These are phyloP conservation scores for Populus euphratica DNA, from an alignment of 345 rosid species.

Conservation along the genomic window DNA sequence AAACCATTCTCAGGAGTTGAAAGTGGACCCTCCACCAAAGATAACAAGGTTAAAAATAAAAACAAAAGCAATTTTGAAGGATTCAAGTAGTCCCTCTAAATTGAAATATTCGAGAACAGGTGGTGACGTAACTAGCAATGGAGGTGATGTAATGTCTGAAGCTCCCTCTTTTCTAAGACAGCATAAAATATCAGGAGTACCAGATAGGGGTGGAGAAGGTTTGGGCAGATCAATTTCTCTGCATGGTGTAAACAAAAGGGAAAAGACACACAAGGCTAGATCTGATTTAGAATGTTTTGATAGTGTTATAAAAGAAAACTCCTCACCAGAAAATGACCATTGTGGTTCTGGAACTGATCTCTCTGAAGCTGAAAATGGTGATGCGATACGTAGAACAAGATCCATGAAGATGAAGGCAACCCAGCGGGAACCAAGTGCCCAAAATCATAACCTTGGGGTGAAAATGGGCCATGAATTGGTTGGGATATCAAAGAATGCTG, in stretches of 20 bases:
- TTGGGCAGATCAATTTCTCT: conserved; percentile 29
- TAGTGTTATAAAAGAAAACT: conserved; percentile 26
- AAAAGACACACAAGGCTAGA: conserved; percentile 9
- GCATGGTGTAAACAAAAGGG: conserved; percentile 12
- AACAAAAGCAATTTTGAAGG: conserved; percentile 37
- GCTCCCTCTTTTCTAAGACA: conserved; percentile 24
- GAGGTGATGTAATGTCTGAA: conserved; percentile 26
- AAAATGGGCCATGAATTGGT: conserved; percentile 38
- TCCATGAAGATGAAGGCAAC: conserved; percentile 58
- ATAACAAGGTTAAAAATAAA: conserved; percentile 51
- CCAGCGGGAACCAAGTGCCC: conserved; percentile 35
- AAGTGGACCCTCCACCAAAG: conserved; percentile 42
- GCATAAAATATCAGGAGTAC: conserved; percentile 17
- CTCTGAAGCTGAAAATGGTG: conserved; percentile 44
- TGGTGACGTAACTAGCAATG: conserved; percentile 30
- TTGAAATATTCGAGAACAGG: conserved; percentile 31
- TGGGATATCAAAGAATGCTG: conserved; percentile 37
- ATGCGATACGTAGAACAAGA: conserved; percentile 60
- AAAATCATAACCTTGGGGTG: conserved; percentile 26
- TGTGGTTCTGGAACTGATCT: conserved; percentile 27
- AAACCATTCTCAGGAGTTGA: conserved; percentile 35
- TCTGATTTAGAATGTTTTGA: conserved; percentile 26
- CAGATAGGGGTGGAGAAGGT: conserved; percentile 20
- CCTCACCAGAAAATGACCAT: conserved; percentile 22
- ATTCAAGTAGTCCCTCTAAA: conserved; percentile 35